phyloP scores from a whole-genome alignment of 331 rosid species.

The Acacia pycnantha region DNA sequence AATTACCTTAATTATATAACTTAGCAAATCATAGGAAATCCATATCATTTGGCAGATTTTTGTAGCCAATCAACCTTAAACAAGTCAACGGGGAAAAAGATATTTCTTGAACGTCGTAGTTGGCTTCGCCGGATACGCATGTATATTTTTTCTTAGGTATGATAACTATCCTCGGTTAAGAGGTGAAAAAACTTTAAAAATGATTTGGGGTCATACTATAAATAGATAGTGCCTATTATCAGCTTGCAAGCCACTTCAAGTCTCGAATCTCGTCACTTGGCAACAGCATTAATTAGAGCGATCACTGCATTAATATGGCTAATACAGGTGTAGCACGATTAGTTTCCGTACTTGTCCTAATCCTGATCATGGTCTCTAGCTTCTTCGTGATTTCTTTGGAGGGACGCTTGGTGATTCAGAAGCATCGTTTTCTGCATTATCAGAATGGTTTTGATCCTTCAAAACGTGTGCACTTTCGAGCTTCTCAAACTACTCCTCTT shows the following conservation, averaged over 20 bases:
- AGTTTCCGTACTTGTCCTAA: not conserved
- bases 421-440: not conserved
- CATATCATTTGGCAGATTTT: not conserved
- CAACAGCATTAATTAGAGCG: not conserved
- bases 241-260: slow-evolving; percentile 13
- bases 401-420: slow-evolving; percentile 20
- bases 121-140: not conserved
- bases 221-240: not conserved
- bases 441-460: not conserved
- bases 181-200: not conserved
- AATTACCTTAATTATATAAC: not conserved
- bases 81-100: not conserved
- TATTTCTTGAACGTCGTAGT: not conserved
- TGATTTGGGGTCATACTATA: not conserved
- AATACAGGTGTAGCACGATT: not conserved
- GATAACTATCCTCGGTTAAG: not conserved
- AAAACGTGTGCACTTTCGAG: slow-evolving; percentile 5
- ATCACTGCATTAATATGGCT: slow-evolving; percentile 8
- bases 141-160: not conserved
- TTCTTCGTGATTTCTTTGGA: slow-evolving; percentile 3
- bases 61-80: not conserved
- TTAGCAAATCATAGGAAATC: not conserved
- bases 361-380: not conserved
- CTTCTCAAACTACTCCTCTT: not conserved
- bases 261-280: not conserved